Evolutionary conservation across 441 rosid species (phyloP), one percentile per base, ranked within the genome.

Genomic region (Hura crepitans): DNA sequence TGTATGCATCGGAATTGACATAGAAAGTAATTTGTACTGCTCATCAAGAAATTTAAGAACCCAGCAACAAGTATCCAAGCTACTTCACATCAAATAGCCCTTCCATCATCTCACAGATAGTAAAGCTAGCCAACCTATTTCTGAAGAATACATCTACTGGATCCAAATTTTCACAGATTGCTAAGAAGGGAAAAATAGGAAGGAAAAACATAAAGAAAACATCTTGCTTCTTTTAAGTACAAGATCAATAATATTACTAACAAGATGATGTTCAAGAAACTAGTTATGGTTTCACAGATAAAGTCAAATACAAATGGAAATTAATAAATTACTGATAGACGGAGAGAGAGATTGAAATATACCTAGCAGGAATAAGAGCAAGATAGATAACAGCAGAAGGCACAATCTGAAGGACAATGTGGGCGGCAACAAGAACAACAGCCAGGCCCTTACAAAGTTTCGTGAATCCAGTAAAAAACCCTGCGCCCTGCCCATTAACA

Each of bases 311-410:
- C 11, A 35, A 35, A 35, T 35, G 39, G 39, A 35, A 1, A 35
- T 17, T 22, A 37, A 20, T 12, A 27, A 0, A 62, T 23, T n/a
- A n/a, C n/a, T n/a, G n/a, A n/a, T 43, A 62, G 11, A 42, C 12
- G 14, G 12, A 37, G 35, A 15, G 3, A 3, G 25, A 66, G 72
- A 55, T 13, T 22, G 35, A 23, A 69, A 56, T 33, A 66, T 78
- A 91, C 98, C 87, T 88, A 43, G 99, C 97, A 31, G 98, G 99
- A 81, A 92, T 90, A 15, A 95, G 87, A 68, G 98, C 95, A 67
- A 95, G 91, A 76, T 89, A 91, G 46, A 76, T 22, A 54, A 89
- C 74, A 63, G 95, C 79, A 2, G 89, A 63, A 45, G 99, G 99
- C 51, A 92, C 65, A 82, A 91, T 75, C 80, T 83, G 99, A 80